Conservation (phyloP, 192 early-diverging fungal species). For the Coemansia umbellata region DNA sequence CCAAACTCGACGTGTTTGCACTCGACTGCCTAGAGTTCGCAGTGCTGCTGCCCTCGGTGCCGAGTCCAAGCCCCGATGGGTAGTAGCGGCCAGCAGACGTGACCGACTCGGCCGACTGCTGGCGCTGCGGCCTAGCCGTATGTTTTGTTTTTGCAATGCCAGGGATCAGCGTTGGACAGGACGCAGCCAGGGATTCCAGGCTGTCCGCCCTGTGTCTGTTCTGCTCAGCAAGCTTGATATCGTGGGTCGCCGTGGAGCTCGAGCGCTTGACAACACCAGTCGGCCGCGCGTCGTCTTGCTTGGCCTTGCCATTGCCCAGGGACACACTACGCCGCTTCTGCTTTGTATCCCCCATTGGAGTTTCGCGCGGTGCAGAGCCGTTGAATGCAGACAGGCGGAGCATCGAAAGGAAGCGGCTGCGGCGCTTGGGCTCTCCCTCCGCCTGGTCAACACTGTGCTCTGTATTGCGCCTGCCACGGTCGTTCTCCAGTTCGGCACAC, state of each 20-base stretch:
- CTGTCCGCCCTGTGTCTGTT: slow-evolving; percentile 1
- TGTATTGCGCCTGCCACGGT: neutral
- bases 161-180: slow-evolving; percentile 25
- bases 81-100: slow-evolving; percentile 20
- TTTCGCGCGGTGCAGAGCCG: neutral
- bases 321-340: slow-evolving; percentile 37
- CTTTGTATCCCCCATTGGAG: neutral
- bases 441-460: neutral
- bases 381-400: slow-evolving; percentile 17
- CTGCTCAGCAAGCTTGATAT: neutral
- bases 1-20: neutral
- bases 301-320: slow-evolving; percentile 11
- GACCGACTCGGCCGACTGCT: slow-evolving; percentile 10
- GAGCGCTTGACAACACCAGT: neutral
- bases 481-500: neutral
- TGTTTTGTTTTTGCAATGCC: neutral
- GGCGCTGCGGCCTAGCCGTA: neutral
- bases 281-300: neutral
- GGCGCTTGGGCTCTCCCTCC: slow-evolving; percentile 21
- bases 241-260: neutral
- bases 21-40: neutral
- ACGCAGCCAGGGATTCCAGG: slow-evolving; percentile 22
- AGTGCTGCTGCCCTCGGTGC: neutral
- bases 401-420: slow-evolving; percentile 36
- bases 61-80: slow-evolving; percentile 15